These are phyloP conservation scores for Coniochaeta sp. DNA, from an alignment of 2,329 filamentous ascomycete species.

Conservation along the genomic window DNA sequence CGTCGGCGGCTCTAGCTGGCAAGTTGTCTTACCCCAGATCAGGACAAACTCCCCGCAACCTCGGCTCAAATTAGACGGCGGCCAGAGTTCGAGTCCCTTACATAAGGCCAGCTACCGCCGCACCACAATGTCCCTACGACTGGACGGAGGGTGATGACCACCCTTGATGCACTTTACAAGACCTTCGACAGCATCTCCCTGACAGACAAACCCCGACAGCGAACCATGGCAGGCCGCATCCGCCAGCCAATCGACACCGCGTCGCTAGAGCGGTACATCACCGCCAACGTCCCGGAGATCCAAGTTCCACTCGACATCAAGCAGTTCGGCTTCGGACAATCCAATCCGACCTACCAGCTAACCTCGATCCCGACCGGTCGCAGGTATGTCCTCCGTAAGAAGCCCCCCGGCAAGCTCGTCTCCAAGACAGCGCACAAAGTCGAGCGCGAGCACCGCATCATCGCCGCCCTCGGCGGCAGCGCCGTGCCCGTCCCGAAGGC, in stretches of 20 bases:
- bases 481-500: constrained; percentile 81
- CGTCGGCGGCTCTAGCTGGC: background rate
- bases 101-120: background rate
- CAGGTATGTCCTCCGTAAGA: constrained; percentile 90
- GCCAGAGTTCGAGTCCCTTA: background rate
- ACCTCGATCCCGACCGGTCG: constrained; percentile 56
- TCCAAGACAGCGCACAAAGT: constrained; percentile 94
- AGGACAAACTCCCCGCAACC: background rate
- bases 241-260: constrained; percentile 83
- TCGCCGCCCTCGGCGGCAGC: constrained; percentile 67
- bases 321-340: constrained; percentile 97
- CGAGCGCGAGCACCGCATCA: constrained; percentile 88
- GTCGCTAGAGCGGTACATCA: constrained; percentile 72
- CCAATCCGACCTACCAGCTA: constrained; percentile 93
- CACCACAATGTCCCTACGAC: background rate
- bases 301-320: constrained; percentile 78
- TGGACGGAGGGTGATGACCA: background rate
- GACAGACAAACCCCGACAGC: background rate
- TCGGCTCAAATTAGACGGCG: background rate
- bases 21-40: background rate
- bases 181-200: background rate
- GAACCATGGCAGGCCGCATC: constrained; percentile 70
- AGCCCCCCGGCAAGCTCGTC: constrained; percentile 88
- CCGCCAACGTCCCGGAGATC: constrained; percentile 72
- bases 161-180: background rate